These are phyloP conservation scores for Dactylonectria estremocensis DNA, from an alignment of 2,329 filamentous ascomycete genomes.

Conservation along the genomic window DNA sequence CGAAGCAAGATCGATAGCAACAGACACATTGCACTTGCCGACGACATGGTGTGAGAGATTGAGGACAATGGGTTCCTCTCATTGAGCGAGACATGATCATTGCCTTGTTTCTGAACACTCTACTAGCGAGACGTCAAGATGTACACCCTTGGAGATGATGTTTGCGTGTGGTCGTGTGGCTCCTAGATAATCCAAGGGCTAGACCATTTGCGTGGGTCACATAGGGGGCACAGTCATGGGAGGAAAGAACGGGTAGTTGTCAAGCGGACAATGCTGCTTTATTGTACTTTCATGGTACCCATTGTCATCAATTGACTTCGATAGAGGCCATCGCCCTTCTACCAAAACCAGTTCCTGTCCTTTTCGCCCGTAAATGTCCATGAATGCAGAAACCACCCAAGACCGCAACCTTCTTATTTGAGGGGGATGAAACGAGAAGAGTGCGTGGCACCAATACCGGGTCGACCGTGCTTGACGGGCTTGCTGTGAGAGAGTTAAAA, in stretches of 20 bases:
- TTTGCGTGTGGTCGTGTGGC: background rate
- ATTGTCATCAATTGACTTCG: slow-evolving; percentile 63
- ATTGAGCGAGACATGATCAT: no score
- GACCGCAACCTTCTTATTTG: slow-evolving; percentile 85
- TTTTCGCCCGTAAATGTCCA: slow-evolving; percentile 71
- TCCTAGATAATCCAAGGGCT: background rate
- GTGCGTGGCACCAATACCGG: slow-evolving; percentile 99
- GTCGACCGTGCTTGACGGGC: slow-evolving; percentile 99
- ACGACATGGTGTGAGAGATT: background rate
- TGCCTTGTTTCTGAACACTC: background rate
- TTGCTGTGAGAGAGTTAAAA: slow-evolving; percentile 79
- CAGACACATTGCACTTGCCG: background rate
- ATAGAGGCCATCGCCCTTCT: slow-evolving; percentile 61
- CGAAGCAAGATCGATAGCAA: no score
- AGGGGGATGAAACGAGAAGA: slow-evolving; percentile 99
- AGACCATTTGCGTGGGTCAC: slow-evolving; percentile 16
- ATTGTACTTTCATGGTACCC: slow-evolving; percentile 62
- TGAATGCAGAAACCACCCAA: slow-evolving; percentile 71
- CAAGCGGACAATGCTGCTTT: slow-evolving; percentile 58
- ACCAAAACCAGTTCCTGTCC: slow-evolving; percentile 65
- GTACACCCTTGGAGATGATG: no score
- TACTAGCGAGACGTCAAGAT: background rate
- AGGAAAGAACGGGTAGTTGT: slow-evolving; percentile 45
- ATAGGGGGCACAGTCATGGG: slow-evolving; percentile 28
- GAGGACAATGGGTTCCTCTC: no score